Evolutionary conservation across 768 basidiomycete species (phyloP), one percentile per base, ranked within the genome.

Genomic region (Suillus variegatus): DNA sequence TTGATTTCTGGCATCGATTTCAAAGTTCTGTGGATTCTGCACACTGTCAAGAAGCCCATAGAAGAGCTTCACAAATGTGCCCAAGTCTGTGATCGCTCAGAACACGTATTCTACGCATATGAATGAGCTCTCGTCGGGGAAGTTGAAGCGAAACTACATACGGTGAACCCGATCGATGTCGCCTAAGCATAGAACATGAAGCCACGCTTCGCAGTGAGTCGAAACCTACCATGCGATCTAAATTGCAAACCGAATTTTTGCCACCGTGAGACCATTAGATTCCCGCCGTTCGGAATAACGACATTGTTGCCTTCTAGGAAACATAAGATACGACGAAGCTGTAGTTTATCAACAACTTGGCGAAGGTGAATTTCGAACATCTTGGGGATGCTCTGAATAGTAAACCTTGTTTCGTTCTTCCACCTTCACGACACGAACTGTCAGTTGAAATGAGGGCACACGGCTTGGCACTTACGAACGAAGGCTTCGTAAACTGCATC

Each of bases 81-180:
- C 35, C 35, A 35, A 35, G 35, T 35, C 35, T 35, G 35, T 35
- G 35, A 35, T 35, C 35, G 3, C 35, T 35, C 35, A 8, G 35
- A 35, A 35, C 35, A 35, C 35, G 35, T 5, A 66, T 69, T 84
- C 85, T 86, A 61, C 0, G 25, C 25, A 25, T 25, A 25, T 25
- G 25, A 25, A 25, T 25, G 25, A 25, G 25, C 25, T 25, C 25
- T 55, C 52, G 18, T 49, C 13, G 18, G 18, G 20, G 20, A 36
- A 56, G 16, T 40, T 54, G 20, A 60, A 46, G 20, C 10, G 6
- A 20, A 20, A 20, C 18, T 40, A 71, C 81, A 70, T 67, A 85
- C 84, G 84, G 71, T 85, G 84, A 7, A 85, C 71, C 18, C 70
- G 67, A 64, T 85, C 84, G 62, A 86, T 82, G 1, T 83, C 84